A percentile compares a stretch with the other conserved stretches of the same genome.
These are phyloP conservation scores for Uromyces viciae-fabae DNA, from an alignment of 1,284 basidiomycete genomes.

Conservation along the genomic window DNA sequence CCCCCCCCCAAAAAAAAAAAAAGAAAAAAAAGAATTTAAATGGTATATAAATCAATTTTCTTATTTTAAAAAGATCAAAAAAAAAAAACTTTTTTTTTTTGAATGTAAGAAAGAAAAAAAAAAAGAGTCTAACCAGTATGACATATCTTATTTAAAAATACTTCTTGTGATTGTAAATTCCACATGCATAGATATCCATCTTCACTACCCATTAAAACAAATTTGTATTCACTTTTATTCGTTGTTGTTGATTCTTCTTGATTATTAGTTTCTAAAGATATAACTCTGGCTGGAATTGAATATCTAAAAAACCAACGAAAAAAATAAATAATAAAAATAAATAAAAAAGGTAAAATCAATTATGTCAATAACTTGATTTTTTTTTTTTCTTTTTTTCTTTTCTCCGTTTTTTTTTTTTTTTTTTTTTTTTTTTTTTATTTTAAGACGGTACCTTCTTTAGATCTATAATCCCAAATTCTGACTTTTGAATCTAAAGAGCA, in stretches of 20 bases:
- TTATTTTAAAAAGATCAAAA: constrained; percentile 44
- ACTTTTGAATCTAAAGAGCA: constrained; percentile 88
- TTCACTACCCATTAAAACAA: constrained; percentile 82
- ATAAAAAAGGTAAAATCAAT: constrained; percentile 59
- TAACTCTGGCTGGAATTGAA: constrained; percentile 36
- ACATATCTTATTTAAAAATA: constrained; percentile 70
- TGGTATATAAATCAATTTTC: constrained; percentile 51
- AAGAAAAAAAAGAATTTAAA: no score
- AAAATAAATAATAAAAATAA: constrained; percentile 62
- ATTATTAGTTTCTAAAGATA: constrained; percentile 45
- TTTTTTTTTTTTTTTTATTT: no score
- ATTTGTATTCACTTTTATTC: constrained; percentile 61
- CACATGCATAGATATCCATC: constrained; percentile 82
- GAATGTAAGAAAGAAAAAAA: background rate
- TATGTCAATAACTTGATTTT: constrained; percentile 66
- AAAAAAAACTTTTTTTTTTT: constrained; percentile 51
- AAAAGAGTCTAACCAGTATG: constrained; percentile 76
- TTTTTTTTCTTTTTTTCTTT: no score
- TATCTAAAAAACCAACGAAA: background rate
- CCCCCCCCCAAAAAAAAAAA: no score
- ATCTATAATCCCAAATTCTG: constrained; percentile 88
- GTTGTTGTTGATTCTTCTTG: background rate
- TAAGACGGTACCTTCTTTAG: constrained; percentile 69
- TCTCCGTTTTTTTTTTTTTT: no score
- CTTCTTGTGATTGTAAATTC: constrained; percentile 78